These are phyloP conservation scores for Diutina siamensis DNA, from an alignment of 1,139 yeast species.

Conservation along the genomic window DNA sequence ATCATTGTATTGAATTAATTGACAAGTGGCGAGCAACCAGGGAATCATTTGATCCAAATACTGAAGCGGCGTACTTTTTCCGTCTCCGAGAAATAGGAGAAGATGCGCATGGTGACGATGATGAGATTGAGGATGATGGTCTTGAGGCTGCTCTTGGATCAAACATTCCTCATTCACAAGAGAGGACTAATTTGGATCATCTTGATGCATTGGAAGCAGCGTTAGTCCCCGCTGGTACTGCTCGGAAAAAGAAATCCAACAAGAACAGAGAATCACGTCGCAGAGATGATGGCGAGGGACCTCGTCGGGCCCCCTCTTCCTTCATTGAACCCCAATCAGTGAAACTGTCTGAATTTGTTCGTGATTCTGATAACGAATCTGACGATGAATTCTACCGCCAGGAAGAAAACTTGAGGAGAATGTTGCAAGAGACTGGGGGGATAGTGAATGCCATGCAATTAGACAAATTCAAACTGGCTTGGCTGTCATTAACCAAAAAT, in stretches of 20 bases:
- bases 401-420: conserved; percentile 42
- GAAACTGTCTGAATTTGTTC: conserved; percentile 43
- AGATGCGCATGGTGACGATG: conserved; percentile 9
- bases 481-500: conserved; percentile 14
- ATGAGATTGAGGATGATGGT: not conserved
- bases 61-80: conserved; percentile 26
- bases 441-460: conserved; percentile 27
- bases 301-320: conserved; percentile 11
- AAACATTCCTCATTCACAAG: not conserved
- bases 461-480: conserved; percentile 25
- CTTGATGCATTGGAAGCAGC: conserved; percentile 22
- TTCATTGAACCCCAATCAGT: conserved; percentile 7
- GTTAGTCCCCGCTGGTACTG: not conserved
- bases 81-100: conserved; percentile 17
- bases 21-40: conserved; percentile 22
- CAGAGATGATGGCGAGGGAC: not conserved
- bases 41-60: conserved; percentile 29
- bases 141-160: conserved; percentile 6
- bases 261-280: not conserved
- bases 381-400: conserved; percentile 57
- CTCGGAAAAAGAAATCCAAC: not conserved
- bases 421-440: conserved; percentile 28
- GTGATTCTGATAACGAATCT: conserved; percentile 57
- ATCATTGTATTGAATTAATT: conserved; percentile 16
- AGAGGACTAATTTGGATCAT: conserved; percentile 16